These are phyloP conservation scores for Echium plantagineum DNA, from an alignment of 257 asterid genomes.

Conservation along the genomic window DNA sequence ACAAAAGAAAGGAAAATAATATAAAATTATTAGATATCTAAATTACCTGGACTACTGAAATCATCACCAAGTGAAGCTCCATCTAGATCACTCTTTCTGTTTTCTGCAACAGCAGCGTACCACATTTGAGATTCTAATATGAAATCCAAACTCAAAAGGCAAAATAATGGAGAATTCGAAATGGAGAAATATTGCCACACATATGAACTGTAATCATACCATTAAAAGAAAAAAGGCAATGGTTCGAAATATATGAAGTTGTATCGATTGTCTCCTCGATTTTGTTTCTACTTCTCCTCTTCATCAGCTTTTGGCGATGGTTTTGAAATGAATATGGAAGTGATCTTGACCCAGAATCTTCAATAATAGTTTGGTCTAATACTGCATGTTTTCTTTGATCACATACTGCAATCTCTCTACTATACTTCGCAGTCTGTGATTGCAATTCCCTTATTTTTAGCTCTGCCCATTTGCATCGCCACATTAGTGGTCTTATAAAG, in stretches of 20 bases:
- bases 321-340: slow-evolving; percentile 33
- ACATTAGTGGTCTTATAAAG: slow-evolving; percentile 72
- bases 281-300: slow-evolving; percentile 65
- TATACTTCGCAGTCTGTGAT: slow-evolving; percentile 49
- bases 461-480: slow-evolving; percentile 95
- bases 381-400: slow-evolving; percentile 31
- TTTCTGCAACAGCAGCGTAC: slow-evolving; percentile 38
- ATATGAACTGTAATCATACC: neutral
- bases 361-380: slow-evolving; percentile 28
- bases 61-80: slow-evolving; percentile 48
- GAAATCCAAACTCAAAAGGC: neutral
- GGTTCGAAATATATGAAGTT: slow-evolving; percentile 50
- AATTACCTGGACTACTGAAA: slow-evolving; percentile 50
- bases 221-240: slow-evolving; percentile 50
- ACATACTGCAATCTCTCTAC: slow-evolving; percentile 25
- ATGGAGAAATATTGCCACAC: neutral
- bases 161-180: neutral
- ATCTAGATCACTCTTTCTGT: slow-evolving; percentile 44
- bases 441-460: slow-evolving; percentile 58
- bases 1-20: neutral
- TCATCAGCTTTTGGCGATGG: slow-evolving; percentile 34
- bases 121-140: slow-evolving; percentile 3
- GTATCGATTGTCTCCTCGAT: slow-evolving; percentile 46
- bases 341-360: slow-evolving; percentile 48
- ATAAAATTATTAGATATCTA: neutral